Conservation (phyloP, 768 basidiomycete species). For the Postia placenta region DNA sequence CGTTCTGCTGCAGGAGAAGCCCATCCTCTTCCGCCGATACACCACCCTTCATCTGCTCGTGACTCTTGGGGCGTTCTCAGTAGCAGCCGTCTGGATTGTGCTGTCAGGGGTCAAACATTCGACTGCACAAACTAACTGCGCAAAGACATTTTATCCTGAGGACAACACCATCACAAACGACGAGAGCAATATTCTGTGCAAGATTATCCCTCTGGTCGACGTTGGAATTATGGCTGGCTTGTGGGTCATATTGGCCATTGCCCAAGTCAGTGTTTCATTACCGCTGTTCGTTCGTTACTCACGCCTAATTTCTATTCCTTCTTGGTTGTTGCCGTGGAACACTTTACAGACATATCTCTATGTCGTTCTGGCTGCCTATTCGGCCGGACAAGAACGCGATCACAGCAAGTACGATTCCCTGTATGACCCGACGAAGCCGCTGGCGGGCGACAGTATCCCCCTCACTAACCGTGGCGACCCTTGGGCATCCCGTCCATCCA, state of each 20-base stretch:
- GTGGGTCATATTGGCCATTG: slow-evolving; percentile 73
- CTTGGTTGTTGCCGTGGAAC: slow-evolving; percentile 12
- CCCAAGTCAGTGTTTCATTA: slow-evolving; percentile 54
- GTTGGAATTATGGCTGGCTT: slow-evolving; percentile 87
- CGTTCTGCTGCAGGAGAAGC: slow-evolving; percentile 46
- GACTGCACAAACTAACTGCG: slow-evolving; percentile 63
- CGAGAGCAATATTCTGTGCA: slow-evolving; percentile 72
- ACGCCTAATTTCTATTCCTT: slow-evolving; percentile 43
- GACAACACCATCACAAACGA: slow-evolving; percentile 26
- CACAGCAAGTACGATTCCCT: slow-evolving; percentile 76
- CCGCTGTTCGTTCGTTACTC: neutral
- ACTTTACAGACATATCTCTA: slow-evolving; percentile 47
- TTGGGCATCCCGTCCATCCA: slow-evolving; percentile 62
- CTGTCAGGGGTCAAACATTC: slow-evolving; percentile 75
- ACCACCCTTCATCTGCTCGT: slow-evolving; percentile 56
- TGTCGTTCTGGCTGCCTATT: slow-evolving; percentile 56
- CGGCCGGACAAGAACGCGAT: slow-evolving; percentile 67
- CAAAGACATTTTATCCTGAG: slow-evolving; percentile 46
- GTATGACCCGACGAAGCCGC: slow-evolving; percentile 49
- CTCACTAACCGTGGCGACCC: slow-evolving; percentile 59
- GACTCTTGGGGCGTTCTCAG: slow-evolving; percentile 57
- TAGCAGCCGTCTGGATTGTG: slow-evolving; percentile 77
- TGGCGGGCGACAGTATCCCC: slow-evolving; percentile 58
- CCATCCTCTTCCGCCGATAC: slow-evolving; percentile 61
- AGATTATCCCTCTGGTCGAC: slow-evolving; percentile 89